phyloP scores from a whole-genome alignment of 495 filamentous ascomycete genomes.

The Aspergillus funiculosus region DNA sequence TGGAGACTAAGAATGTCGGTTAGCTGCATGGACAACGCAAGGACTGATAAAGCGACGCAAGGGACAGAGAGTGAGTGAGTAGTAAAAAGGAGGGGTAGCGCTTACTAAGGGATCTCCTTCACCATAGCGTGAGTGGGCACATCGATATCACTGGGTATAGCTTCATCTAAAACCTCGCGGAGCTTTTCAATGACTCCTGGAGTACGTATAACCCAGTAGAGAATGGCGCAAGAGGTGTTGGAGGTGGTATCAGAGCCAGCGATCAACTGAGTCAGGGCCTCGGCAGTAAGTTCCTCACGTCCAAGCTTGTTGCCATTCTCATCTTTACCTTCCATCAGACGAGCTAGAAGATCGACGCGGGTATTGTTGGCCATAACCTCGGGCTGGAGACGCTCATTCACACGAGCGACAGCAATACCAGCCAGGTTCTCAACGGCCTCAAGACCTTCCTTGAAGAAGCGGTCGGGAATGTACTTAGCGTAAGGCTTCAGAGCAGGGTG shows the following conservation, averaged over 20 bases:
- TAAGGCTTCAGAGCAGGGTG: slow-evolving; percentile 43
- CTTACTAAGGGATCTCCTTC: slow-evolving; percentile 66
- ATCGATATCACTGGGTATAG: slow-evolving; percentile 51
- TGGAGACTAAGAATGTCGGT: slow-evolving; percentile 43
- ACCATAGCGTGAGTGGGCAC: slow-evolving; percentile 69
- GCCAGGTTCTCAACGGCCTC: slow-evolving; percentile 47
- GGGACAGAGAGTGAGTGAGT: not conserved
- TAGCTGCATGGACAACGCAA: not conserved
- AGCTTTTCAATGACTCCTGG: slow-evolving; percentile 67
- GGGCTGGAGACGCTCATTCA: slow-evolving; percentile 65
- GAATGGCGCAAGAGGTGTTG: slow-evolving; percentile 81
- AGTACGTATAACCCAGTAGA: slow-evolving; percentile 68
- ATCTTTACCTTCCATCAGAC: slow-evolving; percentile 83
- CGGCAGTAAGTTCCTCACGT: slow-evolving; percentile 75
- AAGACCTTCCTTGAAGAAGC: slow-evolving; percentile 47
- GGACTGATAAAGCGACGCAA: no score
- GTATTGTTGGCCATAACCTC: slow-evolving; percentile 48
- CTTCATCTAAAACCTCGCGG: slow-evolving; percentile 65
- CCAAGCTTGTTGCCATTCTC: slow-evolving; percentile 67
- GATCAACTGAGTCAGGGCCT: slow-evolving; percentile 86
- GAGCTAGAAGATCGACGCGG: slow-evolving; percentile 74
- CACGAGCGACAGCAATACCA: slow-evolving; percentile 71
- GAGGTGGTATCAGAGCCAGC: slow-evolving; percentile 86
- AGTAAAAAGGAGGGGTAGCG: slow-evolving; percentile 1
- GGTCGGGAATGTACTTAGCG: slow-evolving; percentile 48